Conservation (phyloP, 1,284 basidiomycete genomes). For the Pseudozyma thailandica region DNA sequence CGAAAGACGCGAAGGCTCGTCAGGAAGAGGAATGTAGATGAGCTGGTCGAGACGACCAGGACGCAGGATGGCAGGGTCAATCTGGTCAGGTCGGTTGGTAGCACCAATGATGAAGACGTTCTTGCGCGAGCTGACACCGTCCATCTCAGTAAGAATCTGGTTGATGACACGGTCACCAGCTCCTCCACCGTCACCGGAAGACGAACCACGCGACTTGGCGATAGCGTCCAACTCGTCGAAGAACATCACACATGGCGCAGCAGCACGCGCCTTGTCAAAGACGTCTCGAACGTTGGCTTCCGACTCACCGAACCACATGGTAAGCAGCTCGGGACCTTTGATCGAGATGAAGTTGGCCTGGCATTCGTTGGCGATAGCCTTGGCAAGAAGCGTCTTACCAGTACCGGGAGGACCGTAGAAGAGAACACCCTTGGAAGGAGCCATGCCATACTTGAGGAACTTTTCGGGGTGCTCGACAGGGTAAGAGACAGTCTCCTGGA, state of each 20-base stretch:
- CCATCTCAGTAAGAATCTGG: conserved; percentile 97
- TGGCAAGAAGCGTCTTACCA: conserved; percentile 93
- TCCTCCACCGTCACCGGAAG: conserved; percentile 87
- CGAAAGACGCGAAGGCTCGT: conserved; percentile 88
- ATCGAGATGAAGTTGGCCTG: conserved; percentile 98
- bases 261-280: conserved; percentile 99
- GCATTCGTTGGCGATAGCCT: conserved; percentile 98
- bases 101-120: conserved; percentile 99
- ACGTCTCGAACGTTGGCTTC: conserved; percentile 99
- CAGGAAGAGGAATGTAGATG: conserved; percentile 75
- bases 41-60: conserved; percentile 91
- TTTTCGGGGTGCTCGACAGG: conserved; percentile 99
- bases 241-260: conserved; percentile 99
- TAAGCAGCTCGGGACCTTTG: conserved; percentile 90
- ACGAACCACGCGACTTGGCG: conserved; percentile 90
- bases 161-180: conserved; percentile 97
- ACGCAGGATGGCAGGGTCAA: conserved; percentile 94
- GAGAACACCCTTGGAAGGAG: conserved; percentile 96
- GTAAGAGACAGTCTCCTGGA: conserved; percentile 99
- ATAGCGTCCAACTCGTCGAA: conserved; percentile 99
- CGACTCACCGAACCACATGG: conserved; percentile 99
- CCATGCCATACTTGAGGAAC: conserved; percentile 99
- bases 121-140: conserved; percentile 98
- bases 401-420: conserved; percentile 98
- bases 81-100: conserved; percentile 98